Conservation (phyloP, 176 grass and related monocot species). For the Avena atlantica region DNA sequence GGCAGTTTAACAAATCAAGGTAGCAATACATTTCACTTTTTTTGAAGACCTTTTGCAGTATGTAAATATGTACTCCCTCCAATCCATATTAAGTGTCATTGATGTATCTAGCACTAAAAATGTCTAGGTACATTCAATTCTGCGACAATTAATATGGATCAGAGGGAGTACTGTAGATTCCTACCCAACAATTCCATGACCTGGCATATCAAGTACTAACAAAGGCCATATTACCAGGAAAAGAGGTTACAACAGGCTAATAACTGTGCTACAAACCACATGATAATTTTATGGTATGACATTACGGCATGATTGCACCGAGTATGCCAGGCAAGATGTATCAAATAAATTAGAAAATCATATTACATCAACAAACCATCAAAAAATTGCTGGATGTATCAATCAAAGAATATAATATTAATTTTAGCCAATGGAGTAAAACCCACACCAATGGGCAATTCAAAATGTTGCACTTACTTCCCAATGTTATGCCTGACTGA, state of each 20-base stretch:
- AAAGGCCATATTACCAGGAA: not conserved
- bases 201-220: not conserved
- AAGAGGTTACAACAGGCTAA: not conserved
- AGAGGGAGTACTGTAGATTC: not conserved
- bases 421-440: constrained; percentile 16
- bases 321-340: not conserved
- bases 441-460: not conserved
- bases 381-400: not conserved
- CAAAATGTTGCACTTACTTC: too few relatives aligned
- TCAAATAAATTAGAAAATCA: not conserved
- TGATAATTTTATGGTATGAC: not conserved
- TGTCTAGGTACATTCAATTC: too few relatives aligned
- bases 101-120: too few relatives aligned
- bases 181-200: not conserved
- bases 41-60: not conserved
- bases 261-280: constrained; percentile 5
- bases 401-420: not conserved
- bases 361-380: not conserved
- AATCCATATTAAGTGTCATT: too few relatives aligned
- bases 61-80: not conserved
- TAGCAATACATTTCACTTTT: not conserved
- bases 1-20: not conserved
- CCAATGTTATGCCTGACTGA: not conserved
- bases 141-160: too few relatives aligned
- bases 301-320: not conserved